phyloP scores from a whole-genome alignment of 305 asterid genomes.

The Fraxinus ornus region DNA sequence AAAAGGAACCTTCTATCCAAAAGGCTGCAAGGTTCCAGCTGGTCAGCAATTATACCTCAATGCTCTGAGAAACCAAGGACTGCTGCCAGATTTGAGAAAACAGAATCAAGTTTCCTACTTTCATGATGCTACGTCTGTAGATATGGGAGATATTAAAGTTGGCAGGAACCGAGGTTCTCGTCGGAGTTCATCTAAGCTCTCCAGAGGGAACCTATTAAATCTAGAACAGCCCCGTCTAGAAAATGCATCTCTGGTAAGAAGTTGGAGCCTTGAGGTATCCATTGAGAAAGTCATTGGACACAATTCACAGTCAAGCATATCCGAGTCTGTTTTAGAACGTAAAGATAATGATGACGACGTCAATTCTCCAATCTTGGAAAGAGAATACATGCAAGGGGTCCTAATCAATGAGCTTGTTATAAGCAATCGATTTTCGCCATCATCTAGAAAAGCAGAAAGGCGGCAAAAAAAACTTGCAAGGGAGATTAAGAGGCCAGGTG shows the following conservation, averaged over 20 bases:
- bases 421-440: conserved; percentile 63
- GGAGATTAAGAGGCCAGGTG: conserved; percentile 86
- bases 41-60: conserved; percentile 69
- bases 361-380: conserved; percentile 68
- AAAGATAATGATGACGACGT: conserved; percentile 47
- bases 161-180: conserved; percentile 42
- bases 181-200: conserved; percentile 41
- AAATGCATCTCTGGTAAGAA: conserved; percentile 63
- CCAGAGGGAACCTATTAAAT: conserved; percentile 47
- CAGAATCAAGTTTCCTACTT: conserved; percentile 75
- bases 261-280: conserved; percentile 93
- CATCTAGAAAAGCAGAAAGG: conserved; percentile 65
- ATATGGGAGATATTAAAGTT: conserved; percentile 55
- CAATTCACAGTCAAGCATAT: conserved; percentile 45
- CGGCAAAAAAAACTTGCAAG: conserved; percentile 60
- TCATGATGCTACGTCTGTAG: conserved; percentile 55
- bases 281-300: conserved; percentile 77
- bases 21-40: conserved; percentile 62
- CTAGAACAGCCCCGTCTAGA: conserved; percentile 54
- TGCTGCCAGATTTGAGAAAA: conserved; percentile 72
- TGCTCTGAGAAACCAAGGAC: conserved; percentile 80
- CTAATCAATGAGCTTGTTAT: conserved; percentile 78
- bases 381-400: conserved; percentile 99
- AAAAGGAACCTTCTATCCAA: conserved; percentile 86
- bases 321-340: conserved; percentile 43